phyloP scores from a whole-genome alignment of 169 alveolate genomes.

The Eimeria maxima region DNA sequence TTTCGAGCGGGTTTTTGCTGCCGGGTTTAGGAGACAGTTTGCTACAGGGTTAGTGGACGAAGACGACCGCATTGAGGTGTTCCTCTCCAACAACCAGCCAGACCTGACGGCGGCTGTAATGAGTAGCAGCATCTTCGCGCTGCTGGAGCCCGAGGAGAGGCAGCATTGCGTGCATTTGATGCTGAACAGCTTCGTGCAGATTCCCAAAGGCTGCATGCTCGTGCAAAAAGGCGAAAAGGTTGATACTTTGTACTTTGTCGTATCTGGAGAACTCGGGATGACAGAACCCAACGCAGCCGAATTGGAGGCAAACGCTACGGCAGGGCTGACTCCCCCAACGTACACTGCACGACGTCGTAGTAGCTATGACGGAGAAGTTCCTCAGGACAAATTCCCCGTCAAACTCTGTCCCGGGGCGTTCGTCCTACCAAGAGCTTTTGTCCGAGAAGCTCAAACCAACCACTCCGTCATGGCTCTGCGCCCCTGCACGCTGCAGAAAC shows the following conservation, averaged over 20 bases:
- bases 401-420: conserved; percentile 38
- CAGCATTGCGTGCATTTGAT: conserved; percentile 59
- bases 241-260: conserved; percentile 68
- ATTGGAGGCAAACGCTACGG: background rate
- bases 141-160: conserved; percentile 65
- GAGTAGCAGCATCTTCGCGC: conserved; percentile 68
- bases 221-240: conserved; percentile 75
- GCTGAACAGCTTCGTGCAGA: conserved; percentile 57
- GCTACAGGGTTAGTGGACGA: conserved; percentile 13
- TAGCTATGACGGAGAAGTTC: conserved; percentile 42
- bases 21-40: background rate
- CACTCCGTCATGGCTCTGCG: conserved; percentile 62
- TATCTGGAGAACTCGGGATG: conserved; percentile 65
- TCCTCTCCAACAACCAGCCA: conserved; percentile 22
- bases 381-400: conserved; percentile 15
- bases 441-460: conserved; percentile 49
- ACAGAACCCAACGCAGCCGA: conserved; percentile 12
- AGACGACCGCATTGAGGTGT: conserved; percentile 61
- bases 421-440: conserved; percentile 70
- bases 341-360: conserved; percentile 18
- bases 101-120: conserved; percentile 66
- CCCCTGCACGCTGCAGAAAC: conserved; percentile 71
- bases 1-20: conserved; percentile 6
- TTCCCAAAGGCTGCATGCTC: conserved; percentile 56
- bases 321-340: background rate